phyloP scores from a whole-genome alignment of 2,329 filamentous ascomycete genomes.

The Exutisphaerella laricina region DNA sequence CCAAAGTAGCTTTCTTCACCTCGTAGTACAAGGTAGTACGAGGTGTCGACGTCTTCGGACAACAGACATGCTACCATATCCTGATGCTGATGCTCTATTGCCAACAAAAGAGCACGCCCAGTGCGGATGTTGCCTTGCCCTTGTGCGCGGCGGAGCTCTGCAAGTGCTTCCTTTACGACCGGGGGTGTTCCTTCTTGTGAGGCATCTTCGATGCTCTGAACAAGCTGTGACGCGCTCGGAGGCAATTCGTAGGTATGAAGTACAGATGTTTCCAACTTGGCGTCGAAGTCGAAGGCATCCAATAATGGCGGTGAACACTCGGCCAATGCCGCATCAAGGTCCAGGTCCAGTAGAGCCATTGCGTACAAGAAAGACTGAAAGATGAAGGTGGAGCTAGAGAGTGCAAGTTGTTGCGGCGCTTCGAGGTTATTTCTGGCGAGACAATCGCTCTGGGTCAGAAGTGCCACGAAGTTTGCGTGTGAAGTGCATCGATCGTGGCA shows the following conservation, averaged over 20 bases:
- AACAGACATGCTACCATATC: conserved; percentile 7
- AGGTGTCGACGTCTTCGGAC: conserved; percentile 1
- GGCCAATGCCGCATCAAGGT: background rate
- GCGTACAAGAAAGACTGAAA: background rate
- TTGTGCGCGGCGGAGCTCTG: conserved; percentile 3
- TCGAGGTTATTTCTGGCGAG: no score
- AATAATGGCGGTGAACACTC: background rate
- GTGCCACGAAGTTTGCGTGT: no score
- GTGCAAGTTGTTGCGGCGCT: background rate
- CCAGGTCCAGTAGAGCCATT: background rate
- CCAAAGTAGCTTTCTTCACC: conserved; percentile 4
- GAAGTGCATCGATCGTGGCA: no score
- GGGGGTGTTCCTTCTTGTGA: conserved; percentile 1
- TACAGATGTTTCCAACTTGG: background rate
- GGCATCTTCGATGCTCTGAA: conserved; percentile 3
- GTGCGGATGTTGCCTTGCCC: background rate
- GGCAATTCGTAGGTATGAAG: background rate
- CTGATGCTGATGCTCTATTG: conserved; percentile 4
- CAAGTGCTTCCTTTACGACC: conserved; percentile 5
- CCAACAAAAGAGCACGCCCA: conserved; percentile 8
- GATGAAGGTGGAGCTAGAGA: background rate
- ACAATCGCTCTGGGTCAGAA: no score
- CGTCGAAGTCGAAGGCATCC: background rate
- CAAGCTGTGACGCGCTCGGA: background rate
- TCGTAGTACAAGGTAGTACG: background rate